These are phyloP conservation scores for Eucalyptus sp. DNA, from an alignment of 345 rosid genomes.

Conservation along the genomic window DNA sequence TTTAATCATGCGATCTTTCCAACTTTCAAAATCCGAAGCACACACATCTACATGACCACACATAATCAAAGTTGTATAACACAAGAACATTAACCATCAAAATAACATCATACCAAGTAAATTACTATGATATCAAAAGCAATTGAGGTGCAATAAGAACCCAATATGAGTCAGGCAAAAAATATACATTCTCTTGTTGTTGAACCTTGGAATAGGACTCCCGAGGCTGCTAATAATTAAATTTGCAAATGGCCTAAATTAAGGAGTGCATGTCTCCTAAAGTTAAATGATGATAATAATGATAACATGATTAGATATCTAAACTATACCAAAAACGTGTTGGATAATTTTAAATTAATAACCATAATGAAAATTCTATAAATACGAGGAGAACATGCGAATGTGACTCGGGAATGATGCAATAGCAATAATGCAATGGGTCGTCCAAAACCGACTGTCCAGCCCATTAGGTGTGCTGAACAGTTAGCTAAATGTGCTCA, in stretches of 20 bases:
- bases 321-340: neutral
- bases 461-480: neutral
- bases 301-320: neutral
- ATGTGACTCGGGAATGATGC: neutral
- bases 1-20: neutral
- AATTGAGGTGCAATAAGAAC: neutral
- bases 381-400: neutral
- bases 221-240: neutral
- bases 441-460: neutral
- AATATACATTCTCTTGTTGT: neutral
- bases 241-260: neutral
- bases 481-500: neutral
- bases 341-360: no score
- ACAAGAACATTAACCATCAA: neutral
- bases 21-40: neutral
- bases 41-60: neutral
- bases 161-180: neutral
- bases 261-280: neutral
- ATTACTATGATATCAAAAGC: neutral
- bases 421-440: neutral
- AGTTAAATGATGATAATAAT: neutral
- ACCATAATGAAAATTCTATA: neutral
- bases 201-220: neutral
- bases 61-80: neutral
- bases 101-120: neutral